These are phyloP conservation scores for Thelonectria blattea DNA, from an alignment of 2,329 filamentous ascomycete genomes.

Conservation along the genomic window DNA sequence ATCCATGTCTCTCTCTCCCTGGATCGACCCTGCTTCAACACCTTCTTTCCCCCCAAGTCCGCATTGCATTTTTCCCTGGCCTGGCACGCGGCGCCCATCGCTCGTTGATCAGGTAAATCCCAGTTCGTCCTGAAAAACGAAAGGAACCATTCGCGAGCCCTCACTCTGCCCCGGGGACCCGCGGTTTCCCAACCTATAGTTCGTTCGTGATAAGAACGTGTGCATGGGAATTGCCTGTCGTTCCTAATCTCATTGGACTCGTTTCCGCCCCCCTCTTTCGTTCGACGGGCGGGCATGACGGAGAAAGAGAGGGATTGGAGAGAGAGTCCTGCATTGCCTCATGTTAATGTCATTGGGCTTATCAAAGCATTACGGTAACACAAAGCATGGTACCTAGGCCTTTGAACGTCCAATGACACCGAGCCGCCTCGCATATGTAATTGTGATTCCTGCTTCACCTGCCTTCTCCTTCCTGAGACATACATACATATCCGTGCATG, in stretches of 20 bases:
- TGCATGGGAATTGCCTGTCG: not conserved
- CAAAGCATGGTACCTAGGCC: not conserved
- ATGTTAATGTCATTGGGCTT: not conserved
- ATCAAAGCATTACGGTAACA: not conserved
- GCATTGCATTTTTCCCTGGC: not conserved
- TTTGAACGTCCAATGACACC: not conserved
- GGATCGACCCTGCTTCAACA: constrained; percentile 12
- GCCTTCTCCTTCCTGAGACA: not conserved
- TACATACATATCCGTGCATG: too few relatives aligned
- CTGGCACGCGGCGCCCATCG: constrained; percentile 7
- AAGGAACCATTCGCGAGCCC: constrained; percentile 22
- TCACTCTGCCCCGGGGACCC: not conserved
- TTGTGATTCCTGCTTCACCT: not conserved
- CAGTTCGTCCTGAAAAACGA: constrained; percentile 22
- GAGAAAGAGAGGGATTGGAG: not conserved
- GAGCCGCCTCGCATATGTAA: not conserved
- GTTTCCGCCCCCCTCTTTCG: not conserved
- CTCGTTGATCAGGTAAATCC: constrained; percentile 18
- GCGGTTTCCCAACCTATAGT: not conserved
- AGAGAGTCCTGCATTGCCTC: not conserved
- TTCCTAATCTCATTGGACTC: not conserved
- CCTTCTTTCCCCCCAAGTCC: constrained; percentile 9
- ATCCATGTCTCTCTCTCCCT: too few relatives aligned
- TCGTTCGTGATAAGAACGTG: not conserved
- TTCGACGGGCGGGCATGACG: not conserved